A percentile compares a stretch with the other conserved stretches of the same genome.
These are phyloP conservation scores for Kurtzmaniella quercitrusa DNA, from an alignment of 1,139 yeast genomes.

Conservation along the genomic window DNA sequence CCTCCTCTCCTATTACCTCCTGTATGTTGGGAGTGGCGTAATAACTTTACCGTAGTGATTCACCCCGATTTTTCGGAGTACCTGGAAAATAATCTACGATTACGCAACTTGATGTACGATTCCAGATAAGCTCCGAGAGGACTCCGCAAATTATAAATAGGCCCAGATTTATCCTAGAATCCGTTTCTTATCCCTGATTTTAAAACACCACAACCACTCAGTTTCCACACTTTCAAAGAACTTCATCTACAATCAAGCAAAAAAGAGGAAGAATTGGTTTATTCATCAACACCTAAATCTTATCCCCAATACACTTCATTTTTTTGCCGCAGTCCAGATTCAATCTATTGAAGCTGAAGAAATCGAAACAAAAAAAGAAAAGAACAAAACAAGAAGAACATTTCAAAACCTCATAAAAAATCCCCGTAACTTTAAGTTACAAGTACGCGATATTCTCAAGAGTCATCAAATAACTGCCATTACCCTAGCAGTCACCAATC, in stretches of 20 bases:
- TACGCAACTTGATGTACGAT: neutral
- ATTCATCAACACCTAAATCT: neutral
- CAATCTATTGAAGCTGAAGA: neutral
- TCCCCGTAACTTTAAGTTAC: neutral
- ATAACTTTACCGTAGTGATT: neutral
- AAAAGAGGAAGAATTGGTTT: neutral
- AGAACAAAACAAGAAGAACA: neutral
- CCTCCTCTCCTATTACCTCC: neutral
- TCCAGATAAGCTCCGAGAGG: neutral
- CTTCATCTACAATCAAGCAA: neutral
- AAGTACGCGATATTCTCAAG: neutral
- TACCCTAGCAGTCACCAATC: neutral
- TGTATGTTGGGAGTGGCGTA: neutral
- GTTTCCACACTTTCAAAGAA: no score
- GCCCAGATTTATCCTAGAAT: neutral
- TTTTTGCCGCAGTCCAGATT: neutral
- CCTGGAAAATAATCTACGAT: neutral
- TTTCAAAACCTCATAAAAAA: neutral
- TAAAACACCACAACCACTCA: no score
- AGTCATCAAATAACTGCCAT: neutral
- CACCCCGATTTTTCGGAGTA: neutral
- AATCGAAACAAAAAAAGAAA: neutral
- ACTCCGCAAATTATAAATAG: neutral
- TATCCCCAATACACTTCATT: neutral
- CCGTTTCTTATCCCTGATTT: neutral